Base-by-base conservation (phyloP, 495 filamentous ascomycete species). In the Talaromyces wortmannii region DNA sequence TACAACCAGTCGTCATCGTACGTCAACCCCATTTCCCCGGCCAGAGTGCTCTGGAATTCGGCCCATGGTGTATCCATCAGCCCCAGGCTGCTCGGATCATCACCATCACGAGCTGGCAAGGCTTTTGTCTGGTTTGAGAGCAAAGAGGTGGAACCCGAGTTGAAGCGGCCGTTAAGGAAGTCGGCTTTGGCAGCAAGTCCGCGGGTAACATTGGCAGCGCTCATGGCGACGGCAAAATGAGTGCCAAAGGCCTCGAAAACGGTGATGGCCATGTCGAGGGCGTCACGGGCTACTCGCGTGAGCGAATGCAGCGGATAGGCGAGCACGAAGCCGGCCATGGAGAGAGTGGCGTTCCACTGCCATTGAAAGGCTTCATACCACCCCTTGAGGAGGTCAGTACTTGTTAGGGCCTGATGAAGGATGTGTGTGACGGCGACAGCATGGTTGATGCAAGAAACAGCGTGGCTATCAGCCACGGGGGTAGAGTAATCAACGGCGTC, bases 281-380 rank as follows among this genome's bases (percentile, higher is more conserved):
- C 63, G 12, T 61, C 66, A 8, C 75, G 59, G 1, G 69, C 76
- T 5, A 54, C 45, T 0, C 64, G 59, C 0, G 73, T 68, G 6
- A 61, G 57, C 0, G 62, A 57, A 45, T 64, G 56, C 4, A 66
- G 32, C 2, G 78, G 75, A 44, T 76, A 71, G 0, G 73, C 73
- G 0, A 81, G 55, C 7, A 72, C 55, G 50, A 77, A 82, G 11
- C 74, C 77, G 17, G 80, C 57, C 0, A 80, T 61, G 7, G 74
- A 68, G 31, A 80, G 63, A 18, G 72, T 61, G 0, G 76, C 75
- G 53, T 79, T 77, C 77, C 78, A 81, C 57, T 78, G 72, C 56
- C 66, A 78, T 31, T 77, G 75, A 40, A 77, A 79, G 0, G 61
- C 66, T 51, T 76, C 68, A 49, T 71, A 58, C 71, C 74, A 78